Conservation (phyloP, 129 eudicot genomes). For the Deinandra increscens region DNA sequence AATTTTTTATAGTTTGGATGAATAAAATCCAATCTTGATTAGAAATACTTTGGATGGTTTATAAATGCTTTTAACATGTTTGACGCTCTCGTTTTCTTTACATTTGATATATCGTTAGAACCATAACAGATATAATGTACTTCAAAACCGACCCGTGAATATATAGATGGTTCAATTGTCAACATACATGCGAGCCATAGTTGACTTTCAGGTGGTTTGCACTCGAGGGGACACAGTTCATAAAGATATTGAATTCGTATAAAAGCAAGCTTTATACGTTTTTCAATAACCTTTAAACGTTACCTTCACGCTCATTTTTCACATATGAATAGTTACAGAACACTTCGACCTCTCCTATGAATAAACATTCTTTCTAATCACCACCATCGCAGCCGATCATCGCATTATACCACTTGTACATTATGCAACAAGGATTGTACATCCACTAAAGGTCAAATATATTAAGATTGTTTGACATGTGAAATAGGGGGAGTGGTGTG, state of each 20-base stretch:
- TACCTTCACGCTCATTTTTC: not conserved
- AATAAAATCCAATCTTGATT: too few relatives aligned
- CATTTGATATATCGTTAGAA: not conserved
- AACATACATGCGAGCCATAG: slow-evolving; percentile 1
- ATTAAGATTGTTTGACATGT: slow-evolving; percentile 31
- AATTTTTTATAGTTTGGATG: too few relatives aligned
- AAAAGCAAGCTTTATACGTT: slow-evolving; percentile 5
- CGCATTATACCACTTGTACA: not conserved
- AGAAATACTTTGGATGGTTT: not conserved
- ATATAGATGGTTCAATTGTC: not conserved
- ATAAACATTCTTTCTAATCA: not conserved
- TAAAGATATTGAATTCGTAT: slow-evolving; percentile 22
- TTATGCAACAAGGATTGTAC: not conserved
- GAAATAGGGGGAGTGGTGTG: slow-evolving; percentile 24
- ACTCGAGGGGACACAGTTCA: not conserved
- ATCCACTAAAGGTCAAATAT: not conserved
- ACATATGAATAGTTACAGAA: not conserved
- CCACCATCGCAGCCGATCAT: slow-evolving; percentile 13
- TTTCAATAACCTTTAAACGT: not conserved
- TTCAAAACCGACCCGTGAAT: not conserved
- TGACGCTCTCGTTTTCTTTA: not conserved
- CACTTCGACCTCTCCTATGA: not conserved
- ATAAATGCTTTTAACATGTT: not conserved
- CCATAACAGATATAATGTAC: not conserved
- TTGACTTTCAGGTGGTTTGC: slow-evolving; percentile 15